Conservation (phyloP, 176 grass and related monocot species). For the Carex littledalei region DNA sequence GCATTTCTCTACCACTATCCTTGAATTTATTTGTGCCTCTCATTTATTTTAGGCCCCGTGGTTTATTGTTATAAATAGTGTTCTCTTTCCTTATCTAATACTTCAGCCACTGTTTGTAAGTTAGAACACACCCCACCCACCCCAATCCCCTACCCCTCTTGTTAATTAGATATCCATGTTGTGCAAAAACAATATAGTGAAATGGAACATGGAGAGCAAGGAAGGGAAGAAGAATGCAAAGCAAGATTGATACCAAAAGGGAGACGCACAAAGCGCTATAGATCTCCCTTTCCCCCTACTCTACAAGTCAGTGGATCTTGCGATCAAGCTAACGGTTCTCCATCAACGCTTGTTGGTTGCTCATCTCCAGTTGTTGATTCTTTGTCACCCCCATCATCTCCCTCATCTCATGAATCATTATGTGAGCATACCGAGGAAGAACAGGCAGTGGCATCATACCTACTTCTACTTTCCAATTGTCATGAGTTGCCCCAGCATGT, state of each 20-base stretch:
- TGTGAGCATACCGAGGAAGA: constrained; percentile 9
- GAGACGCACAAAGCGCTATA: neutral
- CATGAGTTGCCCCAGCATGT: neutral
- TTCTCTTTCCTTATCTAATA: neutral
- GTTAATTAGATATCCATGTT: neutral
- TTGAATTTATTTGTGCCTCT: neutral
- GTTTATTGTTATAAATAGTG: neutral
- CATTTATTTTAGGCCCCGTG: neutral
- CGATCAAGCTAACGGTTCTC: neutral
- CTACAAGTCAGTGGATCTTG: neutral
- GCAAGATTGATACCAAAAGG: neutral
- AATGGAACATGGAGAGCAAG: constrained; percentile 1
- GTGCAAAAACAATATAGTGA: neutral
- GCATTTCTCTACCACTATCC: neutral
- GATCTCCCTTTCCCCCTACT: neutral
- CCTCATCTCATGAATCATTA: neutral
- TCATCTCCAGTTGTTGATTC: neutral
- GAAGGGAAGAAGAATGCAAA: neutral
- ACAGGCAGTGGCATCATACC: neutral
- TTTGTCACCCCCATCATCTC: neutral
- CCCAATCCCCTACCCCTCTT: neutral
- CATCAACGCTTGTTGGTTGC: neutral
- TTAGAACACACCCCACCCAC: too few species aligned
- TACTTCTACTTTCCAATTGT: neutral
- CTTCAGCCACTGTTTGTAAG: neutral